Conservation (phyloP, 2,329 filamentous ascomycete species). For the Penicillium sp. region DNA sequence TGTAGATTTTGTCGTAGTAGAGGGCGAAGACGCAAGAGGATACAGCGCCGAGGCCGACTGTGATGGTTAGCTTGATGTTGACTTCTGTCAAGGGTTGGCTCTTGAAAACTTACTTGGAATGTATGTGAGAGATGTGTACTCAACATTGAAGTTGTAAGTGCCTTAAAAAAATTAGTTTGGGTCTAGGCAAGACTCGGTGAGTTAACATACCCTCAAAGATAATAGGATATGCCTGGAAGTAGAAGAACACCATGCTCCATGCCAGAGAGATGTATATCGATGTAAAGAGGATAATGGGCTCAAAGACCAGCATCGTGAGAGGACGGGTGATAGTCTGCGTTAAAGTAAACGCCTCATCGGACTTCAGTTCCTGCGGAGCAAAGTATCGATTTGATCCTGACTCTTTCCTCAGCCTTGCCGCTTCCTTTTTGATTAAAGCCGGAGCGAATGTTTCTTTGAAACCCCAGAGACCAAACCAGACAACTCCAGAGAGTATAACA, state of each 20-base stretch:
- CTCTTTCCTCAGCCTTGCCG: slow-evolving; percentile 57
- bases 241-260: slow-evolving; percentile 71
- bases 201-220: slow-evolving; percentile 58
- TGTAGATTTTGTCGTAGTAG: slow-evolving; percentile 63
- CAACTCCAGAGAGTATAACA: slow-evolving; percentile 62
- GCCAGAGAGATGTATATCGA: slow-evolving; percentile 71
- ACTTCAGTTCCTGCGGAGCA: slow-evolving; percentile 61
- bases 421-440: slow-evolving; percentile 58
- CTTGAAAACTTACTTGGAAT: slow-evolving; percentile 53
- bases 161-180: slow-evolving; percentile 25
- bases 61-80: neutral
- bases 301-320: slow-evolving; percentile 68
- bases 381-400: slow-evolving; percentile 53
- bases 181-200: neutral
- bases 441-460: slow-evolving; percentile 60
- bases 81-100: neutral
- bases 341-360: slow-evolving; percentile 12
- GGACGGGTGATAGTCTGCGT: slow-evolving; percentile 67
- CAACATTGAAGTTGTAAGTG: slow-evolving; percentile 64
- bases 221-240: slow-evolving; percentile 72
- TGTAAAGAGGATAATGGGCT: slow-evolving; percentile 70
- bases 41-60: slow-evolving; percentile 61
- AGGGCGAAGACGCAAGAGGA: slow-evolving; percentile 63
- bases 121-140: slow-evolving; percentile 67
- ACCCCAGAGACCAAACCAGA: slow-evolving; percentile 59